Conservation (phyloP, 139 green algal genomes). For the Microglena sp. region DNA sequence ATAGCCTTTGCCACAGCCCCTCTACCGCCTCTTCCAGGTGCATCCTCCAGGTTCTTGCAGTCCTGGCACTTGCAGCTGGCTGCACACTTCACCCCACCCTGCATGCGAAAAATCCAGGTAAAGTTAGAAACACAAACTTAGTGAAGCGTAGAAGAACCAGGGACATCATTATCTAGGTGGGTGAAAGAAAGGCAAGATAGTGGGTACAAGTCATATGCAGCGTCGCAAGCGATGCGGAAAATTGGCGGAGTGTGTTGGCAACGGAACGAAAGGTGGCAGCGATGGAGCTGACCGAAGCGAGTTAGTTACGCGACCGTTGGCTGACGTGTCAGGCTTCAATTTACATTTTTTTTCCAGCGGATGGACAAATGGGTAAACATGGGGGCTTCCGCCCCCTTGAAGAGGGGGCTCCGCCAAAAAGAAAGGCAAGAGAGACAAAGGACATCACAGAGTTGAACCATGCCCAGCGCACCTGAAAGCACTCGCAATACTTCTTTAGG, state of each 20-base stretch:
- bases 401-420: too few species aligned
- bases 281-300: not conserved
- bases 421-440: not conserved
- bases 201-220: too few species aligned
- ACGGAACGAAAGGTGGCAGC: not conserved
- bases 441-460: not conserved
- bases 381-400: too few species aligned
- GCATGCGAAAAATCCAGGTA: not conserved
- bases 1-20: too few species aligned
- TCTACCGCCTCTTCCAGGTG: too few species aligned
- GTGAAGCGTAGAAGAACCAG: not conserved
- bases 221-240: not conserved
- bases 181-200: too few species aligned
- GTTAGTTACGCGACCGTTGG: too few species aligned
- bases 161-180: not conserved
- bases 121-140: not conserved
- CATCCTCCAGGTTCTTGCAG: constrained; percentile 30
- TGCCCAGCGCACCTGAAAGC: constrained; percentile 69
- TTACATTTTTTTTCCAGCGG: too few species aligned
- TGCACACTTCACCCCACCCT: constrained; percentile 72
- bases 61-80: constrained; percentile 75
- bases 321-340: too few species aligned
- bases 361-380: too few species aligned
- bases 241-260: not conserved
- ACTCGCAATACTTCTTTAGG: constrained; percentile 99